Evolutionary conservation across 1,284 basidiomycete species (phyloP), one percentile per base, ranked within the genome.

Genomic region (Ceratobasidium theobromae): DNA sequence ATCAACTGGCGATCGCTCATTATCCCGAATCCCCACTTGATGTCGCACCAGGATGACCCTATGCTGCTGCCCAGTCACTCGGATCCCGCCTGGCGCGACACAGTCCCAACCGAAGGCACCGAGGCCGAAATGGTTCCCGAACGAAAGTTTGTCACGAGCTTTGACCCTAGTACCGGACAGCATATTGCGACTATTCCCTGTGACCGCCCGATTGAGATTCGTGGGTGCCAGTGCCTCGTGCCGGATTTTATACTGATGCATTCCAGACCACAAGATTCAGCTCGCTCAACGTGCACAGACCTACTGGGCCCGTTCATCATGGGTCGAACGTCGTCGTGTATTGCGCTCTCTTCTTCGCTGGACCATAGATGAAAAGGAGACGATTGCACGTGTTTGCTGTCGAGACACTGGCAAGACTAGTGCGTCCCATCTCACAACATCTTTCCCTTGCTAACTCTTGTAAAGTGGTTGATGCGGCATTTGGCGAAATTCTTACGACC

Each of bases 401-500:
- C 82, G 95, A 38, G 96, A 99, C 76, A 95, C 94, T 0, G 96
- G 96, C 67, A 99, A 98, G 81, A 98, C 96, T 33, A 80, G 94
- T 94, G 72, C 75, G 89, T 84, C 25, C 35, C 30, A 12, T 45
- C 32, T 35, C 54, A 23, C 65, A 32, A 45, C 9, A 18, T 54
- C 3, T 41, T 45, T n/a, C 43, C 5, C 12, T n/a, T 35, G 40
- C 48, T 54, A 23, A 53, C 16, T 9, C 49, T 8, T 48, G 32
- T 45, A 14, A 70, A 94, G 91, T 93, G 72, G 81, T 96, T 68
- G 94, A 96, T 71, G 93, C 93, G 49, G 87, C 91, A 1, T 81
- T 96, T 51, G 94, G 94, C 45, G 94, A 96, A 77, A 89, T 96
- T 69, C 74, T 96, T 65, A 91, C 90, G 8, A 94, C 92, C 0